Conservation (phyloP, 495 filamentous ascomycete genomes). For the Aspergillus wentii region DNA sequence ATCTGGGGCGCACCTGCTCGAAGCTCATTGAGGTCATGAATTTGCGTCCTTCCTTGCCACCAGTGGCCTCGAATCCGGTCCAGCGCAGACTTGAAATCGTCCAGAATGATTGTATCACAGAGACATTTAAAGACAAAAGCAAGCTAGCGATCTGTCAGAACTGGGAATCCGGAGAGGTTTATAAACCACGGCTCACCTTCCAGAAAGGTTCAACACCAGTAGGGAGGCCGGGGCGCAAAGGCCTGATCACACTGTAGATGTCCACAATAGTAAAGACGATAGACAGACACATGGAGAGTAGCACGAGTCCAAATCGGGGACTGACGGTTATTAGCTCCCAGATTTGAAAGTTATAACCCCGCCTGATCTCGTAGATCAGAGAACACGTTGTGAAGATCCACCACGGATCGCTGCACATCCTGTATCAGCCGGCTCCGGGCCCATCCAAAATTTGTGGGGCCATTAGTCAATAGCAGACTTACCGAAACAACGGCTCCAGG, state of each 20-base stretch:
- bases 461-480: background rate
- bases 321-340: slow-evolving; percentile 33
- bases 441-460: background rate
- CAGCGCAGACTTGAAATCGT: slow-evolving; percentile 59
- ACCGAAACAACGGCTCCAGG: slow-evolving; percentile 37
- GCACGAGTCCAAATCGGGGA: slow-evolving; percentile 44
- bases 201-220: slow-evolving; percentile 13
- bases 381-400: slow-evolving; percentile 41
- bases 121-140: slow-evolving; percentile 57
- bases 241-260: slow-evolving; percentile 3
- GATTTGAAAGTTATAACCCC: slow-evolving; percentile 33
- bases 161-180: no score
- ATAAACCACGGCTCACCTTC: no score
- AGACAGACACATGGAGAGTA: slow-evolving; percentile 38
- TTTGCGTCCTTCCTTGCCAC: no score
- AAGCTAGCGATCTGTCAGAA: no score
- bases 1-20: no score
- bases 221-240: slow-evolving; percentile 1
- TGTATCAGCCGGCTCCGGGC: no score
- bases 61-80: no score
- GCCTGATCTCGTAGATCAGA: slow-evolving; percentile 40
- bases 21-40: no score
- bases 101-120: slow-evolving; percentile 54
- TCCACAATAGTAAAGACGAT: slow-evolving; percentile 41
- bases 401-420: slow-evolving; percentile 48